Percentiles rank a stretch among this genome's conserved stretches.
Conservation (phyloP, 768 basidiomycete genomes). For the Pleurotus tuber-regium region DNA sequence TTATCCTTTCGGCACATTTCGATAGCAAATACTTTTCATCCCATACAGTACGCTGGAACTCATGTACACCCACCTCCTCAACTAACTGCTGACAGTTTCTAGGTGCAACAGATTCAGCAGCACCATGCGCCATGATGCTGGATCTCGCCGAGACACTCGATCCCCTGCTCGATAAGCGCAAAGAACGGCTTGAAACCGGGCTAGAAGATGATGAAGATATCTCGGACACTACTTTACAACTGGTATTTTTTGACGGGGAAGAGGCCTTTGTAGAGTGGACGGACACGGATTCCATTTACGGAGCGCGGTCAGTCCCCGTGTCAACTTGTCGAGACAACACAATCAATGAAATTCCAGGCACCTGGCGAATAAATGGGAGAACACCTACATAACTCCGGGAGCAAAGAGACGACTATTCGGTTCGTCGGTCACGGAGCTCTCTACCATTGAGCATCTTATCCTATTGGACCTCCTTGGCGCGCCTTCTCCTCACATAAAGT, state of each 20-base stretch:
- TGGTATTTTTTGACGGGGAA: constrained; percentile 97
- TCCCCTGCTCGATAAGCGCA: constrained; percentile 62
- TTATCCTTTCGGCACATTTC: constrained; percentile 90
- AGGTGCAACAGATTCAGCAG: constrained; percentile 96
- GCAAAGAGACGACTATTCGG: constrained; percentile 55
- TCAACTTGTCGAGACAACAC: constrained; percentile 4
- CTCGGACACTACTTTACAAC: constrained; percentile 81
- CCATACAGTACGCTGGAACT: constrained; percentile 61
- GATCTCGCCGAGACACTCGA: constrained; percentile 87
- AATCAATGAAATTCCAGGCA: constrained; percentile 52
- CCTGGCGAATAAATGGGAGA: constrained; percentile 82
- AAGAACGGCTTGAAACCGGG: constrained; percentile 50
- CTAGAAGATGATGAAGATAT: constrained; percentile 72
- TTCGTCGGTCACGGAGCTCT: constrained; percentile 52
- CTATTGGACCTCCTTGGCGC: constrained; percentile 92
- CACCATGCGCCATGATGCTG: constrained; percentile 91
- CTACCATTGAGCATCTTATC: constrained; percentile 85
- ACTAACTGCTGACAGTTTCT: constrained; percentile 62
- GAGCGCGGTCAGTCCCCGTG: constrained; percentile 67
- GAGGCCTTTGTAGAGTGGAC: constrained; percentile 95
- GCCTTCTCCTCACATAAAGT: constrained; percentile 67
- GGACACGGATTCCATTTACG: constrained; percentile 86
- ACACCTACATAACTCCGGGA: constrained; percentile 61
- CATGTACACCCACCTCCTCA: constrained; percentile 37
- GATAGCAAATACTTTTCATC: constrained; percentile 86